These are phyloP conservation scores for Seiridium cupressi DNA, from an alignment of 2,329 filamentous ascomycete genomes.

Conservation along the genomic window DNA sequence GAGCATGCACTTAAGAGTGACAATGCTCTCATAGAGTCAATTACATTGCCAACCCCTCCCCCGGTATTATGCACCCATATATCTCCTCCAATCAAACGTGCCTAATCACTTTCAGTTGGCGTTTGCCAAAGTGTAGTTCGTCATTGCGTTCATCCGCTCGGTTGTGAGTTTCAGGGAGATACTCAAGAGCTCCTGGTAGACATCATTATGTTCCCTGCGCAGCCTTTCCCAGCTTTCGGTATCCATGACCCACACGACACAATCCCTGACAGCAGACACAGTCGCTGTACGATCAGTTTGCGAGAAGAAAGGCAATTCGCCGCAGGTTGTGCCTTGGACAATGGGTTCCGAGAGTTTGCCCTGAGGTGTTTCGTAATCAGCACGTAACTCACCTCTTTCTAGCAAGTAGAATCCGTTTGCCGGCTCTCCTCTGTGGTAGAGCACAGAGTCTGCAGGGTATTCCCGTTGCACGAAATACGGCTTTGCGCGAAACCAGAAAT, in stretches of 20 bases:
- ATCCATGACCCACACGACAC: slow-evolving; percentile 80
- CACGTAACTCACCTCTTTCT: slow-evolving; percentile 83
- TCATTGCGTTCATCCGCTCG: slow-evolving; percentile 79
- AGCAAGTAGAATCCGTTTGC: slow-evolving; percentile 87
- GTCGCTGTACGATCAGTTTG: slow-evolving; percentile 86
- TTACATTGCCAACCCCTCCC: too few species aligned
- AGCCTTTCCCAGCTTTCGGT: slow-evolving; percentile 68
- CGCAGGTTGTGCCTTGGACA: slow-evolving; percentile 90
- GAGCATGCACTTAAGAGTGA: too few species aligned
- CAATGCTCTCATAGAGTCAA: too few species aligned
- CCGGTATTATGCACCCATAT: too few species aligned
- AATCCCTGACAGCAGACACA: slow-evolving; percentile 77
- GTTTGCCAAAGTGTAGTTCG: slow-evolving; percentile 35
- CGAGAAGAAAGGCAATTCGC: slow-evolving; percentile 93
- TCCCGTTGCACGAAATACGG: slow-evolving; percentile 72
- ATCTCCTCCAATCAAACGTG: not conserved
- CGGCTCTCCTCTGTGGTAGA: slow-evolving; percentile 76
- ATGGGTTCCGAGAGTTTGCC: slow-evolving; percentile 89
- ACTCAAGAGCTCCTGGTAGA: slow-evolving; percentile 80
- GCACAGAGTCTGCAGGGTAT: slow-evolving; percentile 65
- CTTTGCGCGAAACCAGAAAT: slow-evolving; percentile 87
- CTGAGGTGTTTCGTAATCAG: slow-evolving; percentile 88
- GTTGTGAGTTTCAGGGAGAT: slow-evolving; percentile 92
- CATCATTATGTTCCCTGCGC: slow-evolving; percentile 69
- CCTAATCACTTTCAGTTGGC: slow-evolving; percentile 6